Evolutionary conservation across 2,329 filamentous ascomycete species (phyloP), one percentile per base, ranked within the genome.

Genomic region (Ceratocystis huliohia): DNA sequence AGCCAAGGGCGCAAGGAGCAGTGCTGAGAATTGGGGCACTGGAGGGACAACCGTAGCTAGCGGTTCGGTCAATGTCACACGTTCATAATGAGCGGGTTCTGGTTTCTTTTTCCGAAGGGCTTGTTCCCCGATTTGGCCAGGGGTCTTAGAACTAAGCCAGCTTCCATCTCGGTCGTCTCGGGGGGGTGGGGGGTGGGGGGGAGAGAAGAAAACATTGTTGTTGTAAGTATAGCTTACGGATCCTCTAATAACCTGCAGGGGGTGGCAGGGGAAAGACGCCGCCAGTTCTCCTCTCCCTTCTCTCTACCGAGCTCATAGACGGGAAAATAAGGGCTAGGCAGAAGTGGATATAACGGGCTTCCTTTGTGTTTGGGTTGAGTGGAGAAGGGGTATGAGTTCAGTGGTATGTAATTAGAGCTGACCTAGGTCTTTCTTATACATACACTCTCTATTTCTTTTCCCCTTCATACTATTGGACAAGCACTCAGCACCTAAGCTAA

Each of bases 281-380:
- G 37, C 37, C 37, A 41, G 17, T 30, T 37, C 3, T 59, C 20
- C 10, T 53, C 48, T 22, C 48, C 8, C 7, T 50, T 10, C 20
- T 50, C n/a, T 50, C 7, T 10, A 22, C 8, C 13, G 2, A 30
- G 5, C 28, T 30, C 28, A 30, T 30, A 30, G 5, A 30, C 28
- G n/a, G 48, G 17, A 50, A 50, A n/a, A 25, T 25, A 25, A 25
- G 8, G 48, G 8, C 56, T 17, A 37, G 56, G 7, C 13, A 17
- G 13, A 20, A 33, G 3, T 17, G 15, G 28, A 59, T 17, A 59
- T 59, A 33, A 59, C 8, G 25, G 56, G 15, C 56, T 37, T 59
- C 56, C 56, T 59, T 59, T 59, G 56, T 59, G 56, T 59, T 59
- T 59, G 56, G 56, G 25, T 8, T 37, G 25, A 6, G 56, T 59